Conservation (phyloP, 352 stramenopile genomes). For the Globisporangium solare region DNA sequence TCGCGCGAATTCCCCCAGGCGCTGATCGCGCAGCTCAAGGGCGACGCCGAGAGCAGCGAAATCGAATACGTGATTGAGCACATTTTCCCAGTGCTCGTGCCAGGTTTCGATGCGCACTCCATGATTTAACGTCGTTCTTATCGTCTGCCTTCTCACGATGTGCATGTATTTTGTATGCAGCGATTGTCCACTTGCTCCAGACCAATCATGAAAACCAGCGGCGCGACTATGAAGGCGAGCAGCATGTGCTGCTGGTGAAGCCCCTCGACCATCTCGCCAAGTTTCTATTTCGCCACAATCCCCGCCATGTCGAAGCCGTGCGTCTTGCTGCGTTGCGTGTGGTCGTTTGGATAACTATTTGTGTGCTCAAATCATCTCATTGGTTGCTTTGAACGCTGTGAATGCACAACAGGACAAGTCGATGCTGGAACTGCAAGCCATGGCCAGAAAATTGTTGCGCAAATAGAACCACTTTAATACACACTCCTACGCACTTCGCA, state of each 20-base stretch:
- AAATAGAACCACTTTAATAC: constrained; percentile 21
- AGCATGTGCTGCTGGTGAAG: constrained; percentile 32
- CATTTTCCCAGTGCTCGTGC: constrained; percentile 48
- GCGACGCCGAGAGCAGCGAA: constrained; percentile 25
- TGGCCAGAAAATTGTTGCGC: constrained; percentile 26
- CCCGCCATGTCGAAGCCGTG: constrained; percentile 44
- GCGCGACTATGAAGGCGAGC: constrained; percentile 32
- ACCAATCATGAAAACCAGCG: constrained; percentile 35
- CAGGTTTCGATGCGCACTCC: constrained; percentile 31
- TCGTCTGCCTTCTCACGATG: background rate
- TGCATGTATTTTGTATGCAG: constrained; percentile 14
- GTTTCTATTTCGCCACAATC: constrained; percentile 65
- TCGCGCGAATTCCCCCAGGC: constrained; percentile 36
- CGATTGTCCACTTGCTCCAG: constrained; percentile 51
- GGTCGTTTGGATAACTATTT: background rate
- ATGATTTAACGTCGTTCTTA: background rate
- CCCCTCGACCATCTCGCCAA: constrained; percentile 63
- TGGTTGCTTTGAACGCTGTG: too few species aligned
- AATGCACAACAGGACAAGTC: constrained; percentile 28
- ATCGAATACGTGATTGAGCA: constrained; percentile 50
- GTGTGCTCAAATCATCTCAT: background rate
- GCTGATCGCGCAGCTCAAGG: constrained; percentile 28
- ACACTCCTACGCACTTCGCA: background rate
- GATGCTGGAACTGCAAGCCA: constrained; percentile 27
- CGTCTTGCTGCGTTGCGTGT: constrained; percentile 7